phyloP scores from a whole-genome alignment of 129 eudicot genomes.

The Centella asiatica region DNA sequence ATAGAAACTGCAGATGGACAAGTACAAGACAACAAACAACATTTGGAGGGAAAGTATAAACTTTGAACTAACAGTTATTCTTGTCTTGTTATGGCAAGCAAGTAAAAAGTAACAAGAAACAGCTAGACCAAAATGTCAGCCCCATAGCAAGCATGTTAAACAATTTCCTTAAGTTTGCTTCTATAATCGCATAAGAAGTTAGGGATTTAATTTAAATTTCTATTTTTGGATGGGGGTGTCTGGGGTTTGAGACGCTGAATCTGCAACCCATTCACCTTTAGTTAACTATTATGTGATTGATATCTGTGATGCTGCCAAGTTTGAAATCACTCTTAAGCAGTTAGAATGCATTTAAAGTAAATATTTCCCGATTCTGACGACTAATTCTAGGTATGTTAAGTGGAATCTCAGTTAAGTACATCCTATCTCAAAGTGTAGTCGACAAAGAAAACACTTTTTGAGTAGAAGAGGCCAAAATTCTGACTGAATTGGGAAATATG shows the following conservation, averaged over 20 bases:
- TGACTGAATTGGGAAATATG: background rate
- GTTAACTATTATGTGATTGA: too few relatives aligned
- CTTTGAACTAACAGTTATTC: too few relatives aligned
- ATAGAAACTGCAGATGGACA: background rate
- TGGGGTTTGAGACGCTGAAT: background rate
- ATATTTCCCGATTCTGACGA: background rate
- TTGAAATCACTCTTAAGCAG: background rate
- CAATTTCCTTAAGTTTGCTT: too few relatives aligned
- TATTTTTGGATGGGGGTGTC: too few relatives aligned
- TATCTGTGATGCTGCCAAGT: background rate
- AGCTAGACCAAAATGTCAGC: background rate
- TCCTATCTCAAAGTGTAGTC: too few relatives aligned
- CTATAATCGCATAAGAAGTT: too few relatives aligned
- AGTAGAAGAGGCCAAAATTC: background rate
- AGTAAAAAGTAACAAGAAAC: background rate
- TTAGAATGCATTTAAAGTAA: background rate
- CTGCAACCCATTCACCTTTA: background rate
- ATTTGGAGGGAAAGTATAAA: too few relatives aligned
- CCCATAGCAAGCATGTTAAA: background rate
- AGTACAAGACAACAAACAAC: background rate
- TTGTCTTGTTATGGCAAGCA: too few relatives aligned
- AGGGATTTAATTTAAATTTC: too few relatives aligned
- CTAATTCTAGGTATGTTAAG: background rate
- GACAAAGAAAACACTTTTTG: background rate
- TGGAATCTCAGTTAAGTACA: background rate